Base-by-base conservation (phyloP, 2,329 filamentous ascomycete genomes). In the Chaetomium strumarium region DNA sequence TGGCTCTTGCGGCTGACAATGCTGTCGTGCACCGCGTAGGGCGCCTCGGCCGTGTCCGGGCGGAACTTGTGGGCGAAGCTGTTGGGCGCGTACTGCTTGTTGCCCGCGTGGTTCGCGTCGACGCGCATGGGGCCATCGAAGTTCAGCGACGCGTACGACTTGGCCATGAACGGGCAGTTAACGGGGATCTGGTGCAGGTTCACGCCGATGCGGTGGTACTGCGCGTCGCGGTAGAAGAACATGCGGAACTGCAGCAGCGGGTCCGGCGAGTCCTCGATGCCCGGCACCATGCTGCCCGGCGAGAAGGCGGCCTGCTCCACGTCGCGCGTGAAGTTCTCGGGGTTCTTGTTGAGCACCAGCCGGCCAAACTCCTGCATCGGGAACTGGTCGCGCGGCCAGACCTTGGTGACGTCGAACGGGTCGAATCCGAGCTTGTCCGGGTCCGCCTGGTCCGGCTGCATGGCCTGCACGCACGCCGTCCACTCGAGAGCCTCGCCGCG, bases 401-500 rank as follows among this genome's bases (percentile, higher is more conserved):
- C 68, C 60, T 79, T 78, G 34, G 77, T 78, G 5, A 78, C 68
- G 56, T 79, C 75, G 55, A 79, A 77, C 8, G 73, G 70, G 48
- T 79, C 75, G 54, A 78, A 79, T 4, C 73, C 72, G n/a, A 79
- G 67, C 44, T 71, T 70, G n/a, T 69, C 64, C 2, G 74, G 67
- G 53, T 80, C 74, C 5, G 78, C 77, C 51, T 82, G 70, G 47
- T 78, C 72, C 9, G 78, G 78, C 43, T 73, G 72, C 58, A 83
- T 72, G n/a, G 77, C 70, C 64, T 83, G 79, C 7, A 80, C 73
- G 56, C 75, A 77, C 56, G 75, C 73, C 19, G 73, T 78, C 77
- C 78, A 83, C 11, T 73, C 73, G 29, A 78, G 73, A 56, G 72
- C 70, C 31, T 82, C 72, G 38, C 76, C 76, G 17, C 68, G 68